Percentiles rank a stretch among this genome's conserved stretches.
phyloP scores from a whole-genome alignment of 169 alveolate species.

The Eimeria maxima region DNA sequence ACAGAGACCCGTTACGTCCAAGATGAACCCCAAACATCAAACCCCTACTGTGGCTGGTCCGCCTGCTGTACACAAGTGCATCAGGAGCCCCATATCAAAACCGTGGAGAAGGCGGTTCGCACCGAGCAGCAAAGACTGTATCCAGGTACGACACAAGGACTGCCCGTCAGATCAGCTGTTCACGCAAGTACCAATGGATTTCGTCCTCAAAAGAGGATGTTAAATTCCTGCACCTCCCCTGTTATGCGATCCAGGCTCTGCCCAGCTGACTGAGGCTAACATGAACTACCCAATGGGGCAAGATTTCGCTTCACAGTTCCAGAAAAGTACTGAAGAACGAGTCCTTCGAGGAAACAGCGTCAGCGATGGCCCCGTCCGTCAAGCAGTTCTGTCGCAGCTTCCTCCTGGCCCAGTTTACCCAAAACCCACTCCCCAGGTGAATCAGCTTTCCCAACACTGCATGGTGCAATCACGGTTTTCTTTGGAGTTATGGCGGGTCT shows the following conservation, averaged over 20 bases:
- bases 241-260: constrained; percentile 52
- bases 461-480: no score
- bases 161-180: not conserved
- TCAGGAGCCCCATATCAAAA: constrained; percentile 67
- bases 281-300: constrained; percentile 53
- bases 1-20: constrained; percentile 88
- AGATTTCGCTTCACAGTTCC: constrained; percentile 49
- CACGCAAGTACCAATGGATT: not conserved
- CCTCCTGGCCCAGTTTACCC: constrained; percentile 83
- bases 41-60: constrained; percentile 71
- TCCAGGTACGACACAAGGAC: constrained; percentile 35
- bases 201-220: not conserved
- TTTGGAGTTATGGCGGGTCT: no score
- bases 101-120: constrained; percentile 69
- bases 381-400: constrained; percentile 65
- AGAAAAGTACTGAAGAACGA: constrained; percentile 9
- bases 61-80: constrained; percentile 68
- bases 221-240: not conserved
- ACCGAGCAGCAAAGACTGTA: constrained; percentile 73
- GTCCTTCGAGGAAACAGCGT: constrained; percentile 42
- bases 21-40: constrained; percentile 81
- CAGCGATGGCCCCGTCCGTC: constrained; percentile 60
- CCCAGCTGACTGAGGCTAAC: constrained; percentile 71
- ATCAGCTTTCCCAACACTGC: not conserved
- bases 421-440: constrained; percentile 81